Percentiles rank a stretch among this genome's conserved stretches.
Evolutionary conservation across 208 protist genomes (phyloP).

Genomic region (Crithidia expoeki): DNA sequence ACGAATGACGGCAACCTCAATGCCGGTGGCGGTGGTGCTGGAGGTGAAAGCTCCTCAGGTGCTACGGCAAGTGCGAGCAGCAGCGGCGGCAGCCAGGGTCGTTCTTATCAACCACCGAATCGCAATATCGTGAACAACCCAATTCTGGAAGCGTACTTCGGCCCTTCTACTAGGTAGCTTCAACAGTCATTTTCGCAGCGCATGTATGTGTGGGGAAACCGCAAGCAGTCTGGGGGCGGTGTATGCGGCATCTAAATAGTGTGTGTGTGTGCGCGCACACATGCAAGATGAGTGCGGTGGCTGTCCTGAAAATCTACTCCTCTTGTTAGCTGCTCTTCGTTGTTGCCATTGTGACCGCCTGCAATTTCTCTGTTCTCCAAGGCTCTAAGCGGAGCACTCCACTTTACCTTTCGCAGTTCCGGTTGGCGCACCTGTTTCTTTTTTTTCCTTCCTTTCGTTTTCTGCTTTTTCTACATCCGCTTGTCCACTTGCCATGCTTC

Average conservation of each 20-base stretch:
- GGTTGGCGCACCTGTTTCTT: no score
- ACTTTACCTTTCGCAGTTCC: no score
- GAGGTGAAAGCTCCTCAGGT: neutral
- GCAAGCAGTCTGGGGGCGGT: no score
- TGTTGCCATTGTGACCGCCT: neutral
- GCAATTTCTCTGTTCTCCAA: neutral
- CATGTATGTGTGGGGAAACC: no score
- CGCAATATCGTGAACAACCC: constrained; percentile 58
- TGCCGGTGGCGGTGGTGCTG: neutral
- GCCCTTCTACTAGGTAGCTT: neutral
- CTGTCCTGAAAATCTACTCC: neutral
- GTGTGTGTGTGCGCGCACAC: neutral
- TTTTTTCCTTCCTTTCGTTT: no score
- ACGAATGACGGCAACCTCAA: constrained; percentile 1
- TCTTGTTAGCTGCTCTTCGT: constrained; percentile 8
- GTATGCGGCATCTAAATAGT: no score
- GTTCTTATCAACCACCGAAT: constrained; percentile 21
- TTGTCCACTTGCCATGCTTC: neutral
- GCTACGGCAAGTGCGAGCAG: neutral
- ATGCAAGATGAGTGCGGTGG: no score
- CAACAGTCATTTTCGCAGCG: neutral
- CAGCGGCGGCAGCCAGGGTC: neutral
- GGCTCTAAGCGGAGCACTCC: neutral
- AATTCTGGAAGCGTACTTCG: constrained; percentile 60
- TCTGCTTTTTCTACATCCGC: neutral